Evolutionary conservation across 306 rosid genomes (phyloP), one percentile per base, ranked within the genome.

Genomic region (Lathyrus aphaca): DNA sequence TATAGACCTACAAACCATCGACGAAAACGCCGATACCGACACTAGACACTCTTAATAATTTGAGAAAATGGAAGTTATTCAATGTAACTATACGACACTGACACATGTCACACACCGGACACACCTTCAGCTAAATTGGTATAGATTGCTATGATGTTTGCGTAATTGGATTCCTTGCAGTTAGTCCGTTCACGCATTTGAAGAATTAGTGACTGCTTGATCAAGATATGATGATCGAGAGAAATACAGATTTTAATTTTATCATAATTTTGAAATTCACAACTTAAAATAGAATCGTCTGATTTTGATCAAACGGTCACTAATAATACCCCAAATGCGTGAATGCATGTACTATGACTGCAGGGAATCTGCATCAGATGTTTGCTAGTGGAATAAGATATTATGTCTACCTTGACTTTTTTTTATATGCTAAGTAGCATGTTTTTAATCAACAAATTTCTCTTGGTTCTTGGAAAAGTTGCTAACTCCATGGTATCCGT

Each of bases 401-500:
- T 38, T 17, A 39, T 62, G 30, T 32, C n/a, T 38, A 3, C 21
- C 5, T 42, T 54, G 27, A 38, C 2, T 59, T 73, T 15, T 48
- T 55, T 48, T 46, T 11, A 51, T 25, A 29, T 46, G 67, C 13
- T n/a, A 59, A 60, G 43, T 51, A 43, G 19, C 46, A 40, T 38
- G 19, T 25, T 55, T 3, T 6, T 16, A 45, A 71, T 64, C 9
- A 59, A 18, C 39, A 48, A 17, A 21, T 55, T 40, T 39, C 46
- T 39, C 50, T 75, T 42, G 39, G 11, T 32, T 7, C 25, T 71
- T 37, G 13, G 44, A 45, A 21, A 53, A 48, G 62, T 42, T 64
- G 63, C 44, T 71, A 30, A 71, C 23, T 60, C 50, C 23, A 58
- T 21, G 56, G 19, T 66, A 44, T 55, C 45, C 57, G 66, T 70